Conservation (phyloP, 805 yeast genomes). For the Yarrowia osloensis region DNA sequence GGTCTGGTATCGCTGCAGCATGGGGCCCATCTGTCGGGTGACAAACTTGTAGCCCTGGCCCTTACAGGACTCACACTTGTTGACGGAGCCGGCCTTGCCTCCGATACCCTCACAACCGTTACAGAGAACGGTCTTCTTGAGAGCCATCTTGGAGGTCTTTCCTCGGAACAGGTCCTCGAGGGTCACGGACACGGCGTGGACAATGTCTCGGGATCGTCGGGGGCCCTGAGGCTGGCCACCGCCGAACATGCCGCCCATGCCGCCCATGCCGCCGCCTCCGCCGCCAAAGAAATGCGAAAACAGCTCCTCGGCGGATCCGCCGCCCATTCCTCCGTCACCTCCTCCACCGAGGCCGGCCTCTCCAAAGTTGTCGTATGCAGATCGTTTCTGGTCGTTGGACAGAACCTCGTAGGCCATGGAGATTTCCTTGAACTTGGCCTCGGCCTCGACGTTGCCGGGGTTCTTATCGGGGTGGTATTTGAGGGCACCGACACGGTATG, state of each 20-base stretch:
- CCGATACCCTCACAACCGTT: constrained; percentile 90
- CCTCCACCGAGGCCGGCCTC: constrained; percentile 86
- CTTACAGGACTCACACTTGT: constrained; percentile 81
- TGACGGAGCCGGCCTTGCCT: constrained; percentile 89
- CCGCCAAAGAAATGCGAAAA: constrained; percentile 87
- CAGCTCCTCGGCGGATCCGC: constrained; percentile 70
- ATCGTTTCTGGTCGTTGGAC: constrained; percentile 85
- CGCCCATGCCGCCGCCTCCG: constrained; percentile 41
- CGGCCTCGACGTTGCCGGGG: constrained; percentile 69
- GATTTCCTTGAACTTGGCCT: constrained; percentile 93
- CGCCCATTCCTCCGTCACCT: constrained; percentile 65
- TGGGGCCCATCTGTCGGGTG: constrained; percentile 98
- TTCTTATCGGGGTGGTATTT: constrained; percentile 85
- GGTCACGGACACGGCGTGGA: constrained; percentile 80
- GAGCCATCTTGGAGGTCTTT: constrained; percentile 87
- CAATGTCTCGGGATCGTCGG: constrained; percentile 84
- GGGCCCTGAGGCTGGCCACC: constrained; percentile 78
- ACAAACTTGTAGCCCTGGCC: constrained; percentile 91
- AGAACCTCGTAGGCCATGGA: constrained; percentile 87
- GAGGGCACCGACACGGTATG: constrained; percentile 74
- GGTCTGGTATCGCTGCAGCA: constrained; percentile 97
- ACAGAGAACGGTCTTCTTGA: constrained; percentile 90
- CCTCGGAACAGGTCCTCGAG: constrained; percentile 95
- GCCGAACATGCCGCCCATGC: constrained; percentile 43
- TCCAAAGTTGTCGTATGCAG: constrained; percentile 85